Evolutionary conservation across 768 basidiomycete species (phyloP).

Genomic region (Pulveroboletus sp.): DNA sequence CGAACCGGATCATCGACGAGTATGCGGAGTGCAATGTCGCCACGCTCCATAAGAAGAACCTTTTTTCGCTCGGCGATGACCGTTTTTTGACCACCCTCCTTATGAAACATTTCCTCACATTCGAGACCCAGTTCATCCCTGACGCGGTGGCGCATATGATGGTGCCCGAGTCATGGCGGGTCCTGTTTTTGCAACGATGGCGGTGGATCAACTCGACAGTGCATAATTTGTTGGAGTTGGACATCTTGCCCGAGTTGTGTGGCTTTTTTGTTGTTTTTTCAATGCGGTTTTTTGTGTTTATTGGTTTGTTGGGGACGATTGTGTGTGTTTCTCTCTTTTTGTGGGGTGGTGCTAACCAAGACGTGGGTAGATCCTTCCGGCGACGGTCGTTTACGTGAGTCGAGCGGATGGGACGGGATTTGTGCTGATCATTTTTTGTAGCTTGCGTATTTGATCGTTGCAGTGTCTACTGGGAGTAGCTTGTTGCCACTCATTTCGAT

Average conservation of each 20-base stretch:
- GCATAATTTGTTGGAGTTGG: conserved; percentile 88
- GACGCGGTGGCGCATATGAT: conserved; percentile 89
- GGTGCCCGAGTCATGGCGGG: conserved; percentile 86
- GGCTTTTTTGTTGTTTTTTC: conserved; percentile 98
- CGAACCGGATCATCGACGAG: conserved; percentile 92
- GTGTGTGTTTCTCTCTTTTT: conserved; percentile 43
- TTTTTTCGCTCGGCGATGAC: conserved; percentile 94
- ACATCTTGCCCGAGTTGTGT: conserved; percentile 82
- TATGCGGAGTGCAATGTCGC: conserved; percentile 93
- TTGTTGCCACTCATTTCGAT: conserved; percentile 86
- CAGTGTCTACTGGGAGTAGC: conserved; percentile 65
- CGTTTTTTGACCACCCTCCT: conserved; percentile 90
- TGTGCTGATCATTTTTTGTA: conserved; percentile 27
- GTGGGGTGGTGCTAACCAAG: neutral
- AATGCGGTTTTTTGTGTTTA: conserved; percentile 92
- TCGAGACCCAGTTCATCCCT: conserved; percentile 91
- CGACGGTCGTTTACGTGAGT: conserved; percentile 88
- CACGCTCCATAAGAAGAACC: conserved; percentile 94
- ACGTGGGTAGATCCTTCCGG: conserved; percentile 68
- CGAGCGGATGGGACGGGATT: conserved; percentile 1
- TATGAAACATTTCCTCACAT: conserved; percentile 94
- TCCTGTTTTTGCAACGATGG: conserved; percentile 89
- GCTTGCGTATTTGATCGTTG: conserved; percentile 82
- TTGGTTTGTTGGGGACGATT: conserved; percentile 86
- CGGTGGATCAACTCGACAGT: conserved; percentile 98